phyloP scores from a whole-genome alignment of 2,329 filamentous ascomycete genomes.

The Colletotrichum trifolii region DNA sequence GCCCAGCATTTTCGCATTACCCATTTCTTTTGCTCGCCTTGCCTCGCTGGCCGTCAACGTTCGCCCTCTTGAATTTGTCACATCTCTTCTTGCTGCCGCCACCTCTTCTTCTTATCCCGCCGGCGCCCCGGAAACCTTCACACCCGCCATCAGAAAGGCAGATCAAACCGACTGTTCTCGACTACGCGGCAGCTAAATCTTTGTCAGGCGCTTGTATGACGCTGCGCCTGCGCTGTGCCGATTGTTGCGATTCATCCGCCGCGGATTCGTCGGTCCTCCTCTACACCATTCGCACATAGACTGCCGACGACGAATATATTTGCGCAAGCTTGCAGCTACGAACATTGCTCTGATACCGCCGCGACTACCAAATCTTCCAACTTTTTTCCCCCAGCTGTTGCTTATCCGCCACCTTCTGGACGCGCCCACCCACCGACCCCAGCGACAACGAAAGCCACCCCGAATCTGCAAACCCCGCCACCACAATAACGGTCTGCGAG shows the following conservation, averaged over 20 bases:
- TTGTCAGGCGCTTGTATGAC: conserved; percentile 26
- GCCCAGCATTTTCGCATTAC: conserved; percentile 27
- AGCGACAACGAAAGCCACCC: not conserved
- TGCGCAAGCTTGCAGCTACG: conserved; percentile 30
- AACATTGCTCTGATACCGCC: conserved; percentile 13
- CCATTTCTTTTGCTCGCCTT: conserved; percentile 7
- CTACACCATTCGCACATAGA: conserved; percentile 12
- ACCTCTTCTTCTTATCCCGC: conserved; percentile 2
- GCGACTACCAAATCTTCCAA: conserved; percentile 12
- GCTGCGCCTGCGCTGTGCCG: conserved; percentile 8
- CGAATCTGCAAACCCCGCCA: conserved; percentile 1
- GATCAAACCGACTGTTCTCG: not conserved
- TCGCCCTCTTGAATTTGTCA: conserved; percentile 13
- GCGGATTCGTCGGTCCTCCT: conserved; percentile 26
- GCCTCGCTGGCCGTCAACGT: conserved; percentile 18
- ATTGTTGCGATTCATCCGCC: conserved; percentile 13
- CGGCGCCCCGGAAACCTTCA: not conserved
- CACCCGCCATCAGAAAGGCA: not conserved
- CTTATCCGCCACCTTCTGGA: not conserved
- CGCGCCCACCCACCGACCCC: not conserved
- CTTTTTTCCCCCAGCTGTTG: conserved; percentile 14
- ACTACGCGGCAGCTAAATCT: conserved; percentile 9
- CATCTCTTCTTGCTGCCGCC: too few relatives aligned
- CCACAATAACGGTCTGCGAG: not conserved
- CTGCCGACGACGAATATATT: conserved; percentile 32